phyloP scores from a whole-genome alignment of 2,329 filamentous ascomycete genomes.

The Teratosphaeria viscida region DNA sequence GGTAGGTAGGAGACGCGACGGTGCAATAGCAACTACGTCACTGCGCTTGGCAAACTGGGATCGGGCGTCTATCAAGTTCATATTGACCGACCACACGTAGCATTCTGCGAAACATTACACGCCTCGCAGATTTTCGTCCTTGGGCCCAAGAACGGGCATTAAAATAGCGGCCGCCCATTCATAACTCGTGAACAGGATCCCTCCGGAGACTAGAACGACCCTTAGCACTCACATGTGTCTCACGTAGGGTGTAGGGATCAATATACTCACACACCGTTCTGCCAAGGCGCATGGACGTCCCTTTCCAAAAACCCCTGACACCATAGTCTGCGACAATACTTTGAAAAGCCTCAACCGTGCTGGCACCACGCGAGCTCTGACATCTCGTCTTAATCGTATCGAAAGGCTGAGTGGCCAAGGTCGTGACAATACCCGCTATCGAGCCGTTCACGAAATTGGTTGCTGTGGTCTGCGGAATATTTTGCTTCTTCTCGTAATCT shows the following conservation, averaged over 20 bases:
- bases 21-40: neutral
- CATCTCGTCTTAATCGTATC: constrained; percentile 54
- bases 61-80: neutral
- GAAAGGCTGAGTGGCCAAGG: constrained; percentile 50
- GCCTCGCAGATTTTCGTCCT: neutral
- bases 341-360: constrained; percentile 46
- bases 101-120: neutral
- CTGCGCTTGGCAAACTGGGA: neutral
- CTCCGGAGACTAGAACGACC: constrained; percentile 43
- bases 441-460: constrained; percentile 54
- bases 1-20: neutral
- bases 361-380: constrained; percentile 49
- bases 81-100: neutral
- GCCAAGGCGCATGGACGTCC: constrained; percentile 57
- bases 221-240: too few species aligned
- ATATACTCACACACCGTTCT: constrained; percentile 36
- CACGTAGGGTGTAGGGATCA: too few species aligned
- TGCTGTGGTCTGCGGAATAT: constrained; percentile 39
- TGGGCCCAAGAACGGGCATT: constrained; percentile 12
- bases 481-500: constrained; percentile 40
- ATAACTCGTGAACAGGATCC: constrained; percentile 54
- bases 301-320: constrained; percentile 53
- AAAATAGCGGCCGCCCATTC: constrained; percentile 45
- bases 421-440: constrained; percentile 50
- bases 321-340: constrained; percentile 49